phyloP scores from a whole-genome alignment of 129 eudicot genomes.

The Gnaphalium uliginosum region DNA sequence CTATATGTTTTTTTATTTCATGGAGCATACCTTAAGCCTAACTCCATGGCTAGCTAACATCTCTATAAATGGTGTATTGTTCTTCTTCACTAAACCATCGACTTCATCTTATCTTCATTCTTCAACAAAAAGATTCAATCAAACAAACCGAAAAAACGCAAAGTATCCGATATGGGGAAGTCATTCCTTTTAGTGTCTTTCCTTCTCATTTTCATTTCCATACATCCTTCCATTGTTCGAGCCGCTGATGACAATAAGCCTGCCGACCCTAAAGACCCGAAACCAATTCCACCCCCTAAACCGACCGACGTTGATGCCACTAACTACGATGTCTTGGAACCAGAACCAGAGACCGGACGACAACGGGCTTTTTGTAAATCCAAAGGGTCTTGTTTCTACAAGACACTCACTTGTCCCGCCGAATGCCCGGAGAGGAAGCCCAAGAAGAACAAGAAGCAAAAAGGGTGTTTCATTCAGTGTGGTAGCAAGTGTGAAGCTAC shows the following conservation, averaged over 20 bases:
- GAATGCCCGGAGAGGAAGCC: conserved; percentile 73
- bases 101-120: conserved; percentile 4
- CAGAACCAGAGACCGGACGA: conserved; percentile 44
- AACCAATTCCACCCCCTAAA: conserved; percentile 11
- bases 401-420: conserved; percentile 55
- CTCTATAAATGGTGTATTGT: conserved; percentile 23
- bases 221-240: conserved; percentile 32
- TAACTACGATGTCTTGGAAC: conserved; percentile 34
- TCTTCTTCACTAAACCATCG: conserved; percentile 24
- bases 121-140: not conserved
- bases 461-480: conserved; percentile 68
- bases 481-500: conserved; percentile 70
- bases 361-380: conserved; percentile 53
- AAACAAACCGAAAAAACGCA: not conserved
- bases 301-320: conserved; percentile 35
- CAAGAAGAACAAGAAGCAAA: conserved; percentile 61
- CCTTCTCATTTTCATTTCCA: conserved; percentile 44
- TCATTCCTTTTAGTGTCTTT: conserved; percentile 39
- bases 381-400: conserved; percentile 39
- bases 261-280: not conserved
- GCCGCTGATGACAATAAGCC: conserved; percentile 33
- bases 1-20: not conserved
- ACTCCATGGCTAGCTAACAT: conserved; percentile 18
- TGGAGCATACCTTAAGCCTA: conserved; percentile 26
- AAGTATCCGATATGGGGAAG: conserved; percentile 28